These are phyloP conservation scores for Salix brachista DNA, from an alignment of 345 rosid genomes.

Conservation along the genomic window DNA sequence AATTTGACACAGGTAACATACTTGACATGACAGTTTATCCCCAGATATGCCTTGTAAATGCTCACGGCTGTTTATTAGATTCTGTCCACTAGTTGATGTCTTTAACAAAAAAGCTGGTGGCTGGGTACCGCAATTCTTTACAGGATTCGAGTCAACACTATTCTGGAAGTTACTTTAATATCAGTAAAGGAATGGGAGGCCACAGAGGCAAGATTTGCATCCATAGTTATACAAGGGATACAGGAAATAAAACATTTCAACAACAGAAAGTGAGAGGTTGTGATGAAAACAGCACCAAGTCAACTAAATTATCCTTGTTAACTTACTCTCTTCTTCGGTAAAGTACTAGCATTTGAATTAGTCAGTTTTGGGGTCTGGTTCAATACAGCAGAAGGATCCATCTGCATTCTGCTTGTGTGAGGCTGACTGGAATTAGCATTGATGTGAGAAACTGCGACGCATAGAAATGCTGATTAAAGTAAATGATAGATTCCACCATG, in stretches of 20 bases:
- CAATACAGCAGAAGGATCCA: conserved; percentile 27
- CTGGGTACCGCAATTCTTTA: conserved; percentile 18
- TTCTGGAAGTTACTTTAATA: conserved; percentile 23
- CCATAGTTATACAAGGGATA: neutral
- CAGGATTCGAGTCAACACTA: conserved; percentile 12
- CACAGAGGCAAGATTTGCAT: neutral
- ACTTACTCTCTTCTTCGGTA: conserved; percentile 44
- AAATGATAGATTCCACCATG: neutral
- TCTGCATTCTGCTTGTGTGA: conserved; percentile 34
- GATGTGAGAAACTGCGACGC: conserved; percentile 47
- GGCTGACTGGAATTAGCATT: conserved; percentile 30
- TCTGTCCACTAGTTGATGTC: conserved; percentile 32
- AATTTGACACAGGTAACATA: conserved; percentile 23
- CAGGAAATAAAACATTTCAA: neutral
- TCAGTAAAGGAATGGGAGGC: neutral
- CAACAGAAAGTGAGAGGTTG: neutral
- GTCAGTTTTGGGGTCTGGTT: conserved; percentile 27
- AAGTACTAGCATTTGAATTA: conserved; percentile 24
- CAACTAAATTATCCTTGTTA: neutral
- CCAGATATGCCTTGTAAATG: conserved; percentile 27
- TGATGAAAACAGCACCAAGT: neutral
- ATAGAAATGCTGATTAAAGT: conserved; percentile 9
- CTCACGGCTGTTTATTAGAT: conserved; percentile 22
- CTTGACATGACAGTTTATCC: conserved; percentile 42
- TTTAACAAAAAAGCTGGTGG: conserved; percentile 27